Evolutionary conservation across 805 yeast genomes (phyloP).

Genomic region (Spathaspora hagerdaliae): DNA sequence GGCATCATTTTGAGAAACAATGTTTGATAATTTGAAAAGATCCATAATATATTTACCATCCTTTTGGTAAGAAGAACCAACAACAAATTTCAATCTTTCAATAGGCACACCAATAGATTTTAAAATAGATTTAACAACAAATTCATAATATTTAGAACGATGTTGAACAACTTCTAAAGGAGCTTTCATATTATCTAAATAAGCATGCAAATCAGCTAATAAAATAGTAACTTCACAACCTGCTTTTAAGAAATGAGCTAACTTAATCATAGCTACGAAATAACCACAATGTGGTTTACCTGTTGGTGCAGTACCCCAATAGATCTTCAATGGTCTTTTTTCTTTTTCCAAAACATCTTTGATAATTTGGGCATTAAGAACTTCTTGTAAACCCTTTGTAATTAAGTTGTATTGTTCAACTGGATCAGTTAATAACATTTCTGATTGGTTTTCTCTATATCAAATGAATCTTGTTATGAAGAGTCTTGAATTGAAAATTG

Average conservation of each 20-base stretch:
- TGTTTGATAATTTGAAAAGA: constrained; percentile 77
- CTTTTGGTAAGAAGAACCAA: constrained; percentile 89
- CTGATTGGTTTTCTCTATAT: not conserved
- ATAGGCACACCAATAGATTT: constrained; percentile 86
- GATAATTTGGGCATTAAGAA: constrained; percentile 81
- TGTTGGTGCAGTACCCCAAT: constrained; percentile 99
- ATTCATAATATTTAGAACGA: constrained; percentile 89
- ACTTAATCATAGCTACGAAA: constrained; percentile 95
- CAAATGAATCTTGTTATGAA: too few species aligned
- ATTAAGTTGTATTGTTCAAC: constrained; percentile 68
- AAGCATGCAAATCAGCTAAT: constrained; percentile 94
- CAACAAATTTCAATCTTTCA: constrained; percentile 76
- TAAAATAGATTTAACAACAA: constrained; percentile 78
- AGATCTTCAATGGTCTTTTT: constrained; percentile 77
- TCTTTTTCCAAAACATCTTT: constrained; percentile 77
- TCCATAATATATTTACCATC: constrained; percentile 80
- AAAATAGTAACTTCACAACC: constrained; percentile 93
- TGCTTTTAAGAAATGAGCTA: constrained; percentile 92
- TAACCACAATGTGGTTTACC: constrained; percentile 99
- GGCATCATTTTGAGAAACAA: constrained; percentile 91
- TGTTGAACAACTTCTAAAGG: constrained; percentile 84
- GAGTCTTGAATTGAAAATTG: too few species aligned
- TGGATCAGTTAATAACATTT: constrained; percentile 38
- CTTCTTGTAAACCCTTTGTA: constrained; percentile 87
- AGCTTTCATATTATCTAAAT: constrained; percentile 97